Conservation (phyloP, 2,329 filamentous ascomycete species). For the Venturia pyrina region DNA sequence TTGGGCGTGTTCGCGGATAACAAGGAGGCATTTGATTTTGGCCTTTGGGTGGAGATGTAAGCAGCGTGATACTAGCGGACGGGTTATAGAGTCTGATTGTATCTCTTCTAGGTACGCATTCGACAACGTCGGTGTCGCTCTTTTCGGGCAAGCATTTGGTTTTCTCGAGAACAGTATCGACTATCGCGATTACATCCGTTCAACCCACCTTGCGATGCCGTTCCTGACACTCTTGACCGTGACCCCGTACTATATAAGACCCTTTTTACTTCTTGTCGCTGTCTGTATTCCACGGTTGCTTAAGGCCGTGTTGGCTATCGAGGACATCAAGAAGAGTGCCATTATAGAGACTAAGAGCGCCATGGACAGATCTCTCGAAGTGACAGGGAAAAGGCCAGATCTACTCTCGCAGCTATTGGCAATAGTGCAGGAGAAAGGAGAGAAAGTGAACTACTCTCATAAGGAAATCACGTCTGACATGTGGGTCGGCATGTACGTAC, state of each 20-base stretch:
- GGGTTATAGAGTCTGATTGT: constrained; percentile 8
- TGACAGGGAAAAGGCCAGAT: not conserved
- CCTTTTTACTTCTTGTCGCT: constrained; percentile 19
- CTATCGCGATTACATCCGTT: constrained; percentile 43
- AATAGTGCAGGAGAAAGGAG: constrained; percentile 15
- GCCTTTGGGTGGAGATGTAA: constrained; percentile 22
- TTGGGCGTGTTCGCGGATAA: constrained; percentile 32
- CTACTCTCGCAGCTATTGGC: constrained; percentile 3
- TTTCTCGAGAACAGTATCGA: constrained; percentile 39
- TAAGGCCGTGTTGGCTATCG: constrained; percentile 30
- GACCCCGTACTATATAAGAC: constrained; percentile 27
- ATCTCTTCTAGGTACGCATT: constrained; percentile 39
- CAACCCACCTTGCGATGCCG: constrained; percentile 33
- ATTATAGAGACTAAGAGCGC: constrained; percentile 33
- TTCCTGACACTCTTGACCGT: constrained; percentile 28
- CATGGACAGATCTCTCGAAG: not conserved
- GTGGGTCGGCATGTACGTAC: constrained; percentile 39
- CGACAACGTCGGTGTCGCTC: constrained; percentile 47
- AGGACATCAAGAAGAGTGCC: constrained; percentile 34
- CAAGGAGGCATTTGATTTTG: constrained; percentile 41
- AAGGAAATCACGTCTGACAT: constrained; percentile 42
- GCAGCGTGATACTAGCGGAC: not conserved
- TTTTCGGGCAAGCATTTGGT: constrained; percentile 46
- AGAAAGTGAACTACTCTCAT: constrained; percentile 33
- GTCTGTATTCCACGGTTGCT: constrained; percentile 34